Conservation (phyloP, 2,329 filamentous ascomycete genomes). For the Pestalotiopsis sp. region DNA sequence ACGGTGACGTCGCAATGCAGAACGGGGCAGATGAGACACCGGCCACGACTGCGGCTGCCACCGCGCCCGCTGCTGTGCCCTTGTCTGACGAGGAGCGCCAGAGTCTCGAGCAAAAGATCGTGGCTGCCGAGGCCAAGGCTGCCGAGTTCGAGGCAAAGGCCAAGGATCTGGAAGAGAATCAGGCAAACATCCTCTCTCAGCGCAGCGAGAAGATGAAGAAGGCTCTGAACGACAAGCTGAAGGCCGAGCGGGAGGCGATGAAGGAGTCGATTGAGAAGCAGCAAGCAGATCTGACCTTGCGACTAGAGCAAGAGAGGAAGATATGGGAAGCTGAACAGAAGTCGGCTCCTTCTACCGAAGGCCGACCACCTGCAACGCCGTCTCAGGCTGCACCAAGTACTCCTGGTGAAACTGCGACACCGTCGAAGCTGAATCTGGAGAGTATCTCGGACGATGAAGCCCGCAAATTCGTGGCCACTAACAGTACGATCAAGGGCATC, state of each 20-base stretch:
- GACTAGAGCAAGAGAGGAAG: conserved; percentile 64
- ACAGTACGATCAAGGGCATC: conserved; percentile 60
- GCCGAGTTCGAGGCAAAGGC: conserved; percentile 66
- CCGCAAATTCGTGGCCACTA: conserved; percentile 58
- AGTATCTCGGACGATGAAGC: conserved; percentile 58
- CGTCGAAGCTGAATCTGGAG: conserved; percentile 42
- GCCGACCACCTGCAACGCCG: conserved; percentile 38
- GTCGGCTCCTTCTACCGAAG: background rate
- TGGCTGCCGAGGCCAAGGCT: conserved; percentile 62
- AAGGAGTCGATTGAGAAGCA: conserved; percentile 56
- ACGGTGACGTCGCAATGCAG: conserved; percentile 11
- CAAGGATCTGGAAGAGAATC: conserved; percentile 65
- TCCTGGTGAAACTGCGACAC: conserved; percentile 32
- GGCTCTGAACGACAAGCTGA: conserved; percentile 69
- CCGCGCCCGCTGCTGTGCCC: conserved; percentile 20
- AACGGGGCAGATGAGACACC: background rate
- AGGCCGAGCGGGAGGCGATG: conserved; percentile 51
- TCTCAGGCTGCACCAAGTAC: conserved; percentile 42
- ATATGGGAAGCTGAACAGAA: conserved; percentile 53
- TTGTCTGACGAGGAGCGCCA: conserved; percentile 62
- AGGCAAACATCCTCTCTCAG: conserved; percentile 62
- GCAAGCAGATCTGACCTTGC: conserved; percentile 46
- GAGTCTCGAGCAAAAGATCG: conserved; percentile 63
- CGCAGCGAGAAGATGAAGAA: conserved; percentile 72
- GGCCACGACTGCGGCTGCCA: background rate